Percentiles rank a stretch among this genome's conserved stretches.
phyloP scores from a whole-genome alignment of 2,329 filamentous ascomycete species.

The Pseudogymnoascus sp. region DNA sequence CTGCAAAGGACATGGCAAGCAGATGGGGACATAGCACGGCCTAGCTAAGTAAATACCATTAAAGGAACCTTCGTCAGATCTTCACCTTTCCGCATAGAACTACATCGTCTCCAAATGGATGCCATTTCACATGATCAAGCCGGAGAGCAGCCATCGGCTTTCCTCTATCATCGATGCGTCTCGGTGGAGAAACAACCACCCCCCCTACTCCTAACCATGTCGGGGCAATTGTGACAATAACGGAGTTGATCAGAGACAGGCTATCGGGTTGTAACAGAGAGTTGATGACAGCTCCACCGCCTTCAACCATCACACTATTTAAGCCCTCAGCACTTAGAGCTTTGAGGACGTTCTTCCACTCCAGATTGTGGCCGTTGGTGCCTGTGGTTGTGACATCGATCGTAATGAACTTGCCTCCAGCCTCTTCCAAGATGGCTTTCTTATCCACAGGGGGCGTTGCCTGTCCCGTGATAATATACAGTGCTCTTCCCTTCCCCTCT shows the following conservation, averaged over 20 bases:
- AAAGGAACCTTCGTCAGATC: neutral
- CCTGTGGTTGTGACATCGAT: neutral
- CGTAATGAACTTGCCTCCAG: conserved; percentile 15
- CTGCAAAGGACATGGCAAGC: neutral
- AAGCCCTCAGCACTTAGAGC: neutral
- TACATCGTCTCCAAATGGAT: neutral
- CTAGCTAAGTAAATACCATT: no score
- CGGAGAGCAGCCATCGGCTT: neutral
- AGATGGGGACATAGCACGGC: neutral
- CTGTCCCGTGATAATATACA: conserved; percentile 58
- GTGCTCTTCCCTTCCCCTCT: conserved; percentile 60
- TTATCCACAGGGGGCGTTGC: conserved; percentile 16
- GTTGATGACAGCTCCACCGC: conserved; percentile 76
- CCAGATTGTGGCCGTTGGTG: neutral
- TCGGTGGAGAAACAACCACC: conserved; percentile 65
- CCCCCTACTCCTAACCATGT: conserved; percentile 77
- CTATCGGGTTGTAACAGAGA: conserved; percentile 56
- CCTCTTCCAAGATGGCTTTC: conserved; percentile 13
- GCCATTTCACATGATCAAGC: neutral
- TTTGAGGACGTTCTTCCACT: neutral
- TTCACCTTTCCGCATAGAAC: neutral
- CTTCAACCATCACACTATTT: conserved; percentile 43
- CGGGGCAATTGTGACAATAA: conserved; percentile 84
- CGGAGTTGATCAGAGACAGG: conserved; percentile 59
- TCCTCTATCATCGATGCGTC: neutral